Evolutionary conservation across 371 early-diverging fungal genomes (phyloP), one percentile per base, ranked within the genome.

Genomic region (Rhizopus delemar): DNA sequence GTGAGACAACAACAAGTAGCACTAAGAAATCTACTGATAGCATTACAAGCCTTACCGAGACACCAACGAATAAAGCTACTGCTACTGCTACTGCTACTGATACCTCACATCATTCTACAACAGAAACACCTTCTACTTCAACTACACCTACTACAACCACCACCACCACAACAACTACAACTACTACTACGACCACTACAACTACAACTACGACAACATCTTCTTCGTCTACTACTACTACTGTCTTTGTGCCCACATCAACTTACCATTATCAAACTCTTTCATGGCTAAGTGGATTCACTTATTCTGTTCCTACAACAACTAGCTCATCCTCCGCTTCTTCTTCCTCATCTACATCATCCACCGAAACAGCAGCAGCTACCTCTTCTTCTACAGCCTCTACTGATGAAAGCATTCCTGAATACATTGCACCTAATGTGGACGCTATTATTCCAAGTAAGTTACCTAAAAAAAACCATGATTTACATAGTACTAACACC

Each of bases 361-460:
- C 22, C 2, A 22, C 22, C 22, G 22, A 22, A 22, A 22, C 22
- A 22, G 22, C 43, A 31, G 32, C 60, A 38, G 32, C 41, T 6
- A 22, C 59, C 2, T 41, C 56, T 3, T 0, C 51, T 16, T 15
- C 31, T 5, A 4, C 45, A 11, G 9, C 13, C 8, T 5, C 11
- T 7, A 28, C 5, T 33, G n/a, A 39, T 15, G 41, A 46, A 13
- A 32, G 51, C 13, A 33, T 76, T 3, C 80, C 80, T 33, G 65
- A 75, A 53, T 74, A 66, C 53, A 79, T 79, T 69, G 77, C 77
- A 7, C 80, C 80, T 28, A 79, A 79, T 49, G 55, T 73, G 4
- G 63, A 74, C 64, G 76, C 77, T 8, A 73, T 74, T 56, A 74
- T 79, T 51, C 80, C 80, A 33, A 29, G 74, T 68, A 61, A 63